phyloP scores from a whole-genome alignment of 2,329 filamentous ascomycete species.

The Epichloe coenophiala region DNA sequence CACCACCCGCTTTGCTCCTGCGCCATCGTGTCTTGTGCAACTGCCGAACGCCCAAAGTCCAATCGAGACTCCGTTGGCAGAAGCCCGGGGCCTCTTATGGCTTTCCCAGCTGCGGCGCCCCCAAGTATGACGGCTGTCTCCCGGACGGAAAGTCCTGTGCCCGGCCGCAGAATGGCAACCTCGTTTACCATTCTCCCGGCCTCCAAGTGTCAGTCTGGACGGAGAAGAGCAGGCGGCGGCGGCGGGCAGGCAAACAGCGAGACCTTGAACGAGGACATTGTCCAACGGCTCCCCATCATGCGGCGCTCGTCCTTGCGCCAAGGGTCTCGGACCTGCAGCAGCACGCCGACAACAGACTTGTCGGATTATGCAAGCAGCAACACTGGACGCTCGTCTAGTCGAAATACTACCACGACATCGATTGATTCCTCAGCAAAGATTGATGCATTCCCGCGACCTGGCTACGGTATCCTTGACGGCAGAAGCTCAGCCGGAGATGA shows the following conservation, averaged over 20 bases:
- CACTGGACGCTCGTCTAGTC: constrained; percentile 26
- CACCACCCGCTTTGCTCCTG: constrained; percentile 17
- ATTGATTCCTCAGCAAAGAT: constrained; percentile 17
- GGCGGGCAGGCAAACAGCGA: neutral
- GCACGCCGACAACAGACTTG: constrained; percentile 21
- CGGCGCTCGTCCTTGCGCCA: constrained; percentile 15
- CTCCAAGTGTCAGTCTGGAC: constrained; percentile 10
- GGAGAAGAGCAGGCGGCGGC: constrained; percentile 11
- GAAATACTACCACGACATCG: constrained; percentile 31
- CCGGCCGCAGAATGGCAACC: constrained; percentile 4
- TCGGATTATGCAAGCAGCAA: constrained; percentile 28
- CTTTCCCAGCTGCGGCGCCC: constrained; percentile 4
- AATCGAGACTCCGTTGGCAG: neutral
- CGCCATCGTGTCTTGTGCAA: constrained; percentile 10
- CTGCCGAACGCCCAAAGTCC: constrained; percentile 4
- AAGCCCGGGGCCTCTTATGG: constrained; percentile 1
- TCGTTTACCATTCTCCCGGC: constrained; percentile 13
- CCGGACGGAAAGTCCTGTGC: constrained; percentile 9
- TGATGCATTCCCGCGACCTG: constrained; percentile 7
- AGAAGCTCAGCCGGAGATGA: constrained; percentile 1
- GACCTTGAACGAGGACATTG: constrained; percentile 1
- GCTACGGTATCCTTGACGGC: neutral
- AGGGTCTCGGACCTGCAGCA: constrained; percentile 23
- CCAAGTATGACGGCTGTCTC: constrained; percentile 8
- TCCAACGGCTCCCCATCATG: constrained; percentile 2